These are phyloP conservation scores for Hymenoscyphus occultus DNA, from an alignment of 2,329 filamentous ascomycete genomes.

Conservation along the genomic window DNA sequence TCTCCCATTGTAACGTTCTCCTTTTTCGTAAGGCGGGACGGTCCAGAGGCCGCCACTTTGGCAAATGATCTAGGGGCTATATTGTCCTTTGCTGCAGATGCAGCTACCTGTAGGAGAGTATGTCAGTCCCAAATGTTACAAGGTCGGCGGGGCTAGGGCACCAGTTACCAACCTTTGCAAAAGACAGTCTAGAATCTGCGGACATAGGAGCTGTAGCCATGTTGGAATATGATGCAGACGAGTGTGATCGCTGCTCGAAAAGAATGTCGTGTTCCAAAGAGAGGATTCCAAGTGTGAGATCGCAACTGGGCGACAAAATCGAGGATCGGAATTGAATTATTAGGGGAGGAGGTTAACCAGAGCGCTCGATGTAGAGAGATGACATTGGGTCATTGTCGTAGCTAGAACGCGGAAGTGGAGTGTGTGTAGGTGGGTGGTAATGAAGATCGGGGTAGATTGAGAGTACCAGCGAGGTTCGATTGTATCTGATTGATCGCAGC, in stretches of 20 bases:
- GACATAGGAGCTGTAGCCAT: conserved; percentile 49
- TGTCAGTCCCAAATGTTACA: background rate
- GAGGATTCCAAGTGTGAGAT: conserved; percentile 32
- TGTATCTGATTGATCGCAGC: conserved; percentile 3
- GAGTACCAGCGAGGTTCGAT: conserved; percentile 1
- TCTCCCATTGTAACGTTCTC: conserved; percentile 25
- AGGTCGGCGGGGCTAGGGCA: conserved; percentile 14
- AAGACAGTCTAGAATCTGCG: conserved; percentile 60
- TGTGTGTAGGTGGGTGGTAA: conserved; percentile 13
- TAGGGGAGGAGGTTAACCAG: conserved; percentile 38
- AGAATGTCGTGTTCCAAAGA: conserved; percentile 33
- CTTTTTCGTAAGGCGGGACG: conserved; percentile 33
- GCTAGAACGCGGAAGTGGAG: conserved; percentile 26
- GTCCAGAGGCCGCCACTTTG: conserved; percentile 31
- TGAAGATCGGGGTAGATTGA: conserved; percentile 5
- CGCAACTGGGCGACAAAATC: conserved; percentile 33
- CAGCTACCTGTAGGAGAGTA: conserved; percentile 44
- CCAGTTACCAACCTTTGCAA: conserved; percentile 64
- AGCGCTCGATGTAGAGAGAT: conserved; percentile 36
- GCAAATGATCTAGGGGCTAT: conserved; percentile 34
- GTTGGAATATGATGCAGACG: conserved; percentile 18
- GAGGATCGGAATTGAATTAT: conserved; percentile 30
- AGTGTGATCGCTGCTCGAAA: conserved; percentile 26
- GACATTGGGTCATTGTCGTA: conserved; percentile 39
- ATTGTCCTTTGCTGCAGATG: conserved; percentile 44